Evolutionary conservation across 352 stramenopile genomes (phyloP).

Genomic region (Phytophthora macrochlamydospora): DNA sequence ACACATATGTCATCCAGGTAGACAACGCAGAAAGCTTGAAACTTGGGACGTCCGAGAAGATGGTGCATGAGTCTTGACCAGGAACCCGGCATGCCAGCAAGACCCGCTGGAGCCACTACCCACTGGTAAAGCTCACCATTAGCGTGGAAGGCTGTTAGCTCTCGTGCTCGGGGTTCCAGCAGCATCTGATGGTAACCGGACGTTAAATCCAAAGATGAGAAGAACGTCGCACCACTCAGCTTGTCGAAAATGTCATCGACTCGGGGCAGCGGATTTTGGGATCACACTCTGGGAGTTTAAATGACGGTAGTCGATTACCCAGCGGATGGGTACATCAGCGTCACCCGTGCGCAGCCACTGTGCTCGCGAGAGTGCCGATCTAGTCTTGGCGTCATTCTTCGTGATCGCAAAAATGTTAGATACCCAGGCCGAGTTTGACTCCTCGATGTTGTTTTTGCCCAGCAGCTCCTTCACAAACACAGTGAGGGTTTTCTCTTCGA

Average conservation of each 20-base stretch:
- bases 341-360: conserved; percentile 1
- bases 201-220: conserved; percentile 21
- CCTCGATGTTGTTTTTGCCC: conserved; percentile 10
- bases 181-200: conserved; percentile 38
- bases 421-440: conserved; percentile 13
- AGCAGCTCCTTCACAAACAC: conserved; percentile 15
- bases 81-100: conserved; percentile 4
- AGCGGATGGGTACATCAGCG: conserved; percentile 1
- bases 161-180: not conserved
- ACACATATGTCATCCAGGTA: conserved; percentile 13
- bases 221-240: conserved; percentile 7
- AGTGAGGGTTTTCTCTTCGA: conserved; percentile 1
- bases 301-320: conserved; percentile 12
- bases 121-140: conserved; percentile 40
- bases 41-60: conserved; percentile 1
- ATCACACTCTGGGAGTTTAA: conserved; percentile 6
- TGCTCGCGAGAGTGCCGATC: not conserved
- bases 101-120: conserved; percentile 35
- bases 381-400: conserved; percentile 1
- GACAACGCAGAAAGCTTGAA: conserved; percentile 7
- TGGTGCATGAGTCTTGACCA: conserved; percentile 14
- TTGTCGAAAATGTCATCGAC: conserved; percentile 13
- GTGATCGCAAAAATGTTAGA: conserved; percentile 10
- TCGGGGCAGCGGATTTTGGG: conserved; percentile 8
- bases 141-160: conserved; percentile 34